A percentile compares a stretch with the other conserved stretches of the same genome.
phyloP scores from a whole-genome alignment of 169 alveolate genomes.

The Plasmodium knowlesi region DNA sequence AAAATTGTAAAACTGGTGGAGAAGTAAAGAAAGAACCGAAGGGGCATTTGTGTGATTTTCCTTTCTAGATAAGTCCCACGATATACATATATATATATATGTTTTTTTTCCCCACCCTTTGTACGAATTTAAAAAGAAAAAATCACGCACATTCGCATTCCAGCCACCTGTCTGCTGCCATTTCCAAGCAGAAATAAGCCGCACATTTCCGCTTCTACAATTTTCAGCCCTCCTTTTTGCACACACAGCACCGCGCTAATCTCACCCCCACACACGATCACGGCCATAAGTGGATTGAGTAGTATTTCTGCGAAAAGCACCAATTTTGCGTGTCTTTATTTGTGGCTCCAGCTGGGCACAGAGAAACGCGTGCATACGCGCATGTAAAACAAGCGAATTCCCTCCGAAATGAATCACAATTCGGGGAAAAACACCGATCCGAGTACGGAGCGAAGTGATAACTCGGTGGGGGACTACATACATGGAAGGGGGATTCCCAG shows the following conservation, averaged over 20 bases:
- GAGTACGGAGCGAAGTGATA: background rate
- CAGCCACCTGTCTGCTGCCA: background rate
- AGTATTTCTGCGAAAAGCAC: background rate
- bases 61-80: background rate
- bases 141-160: background rate
- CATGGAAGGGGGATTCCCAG: too few relatives aligned
- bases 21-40: background rate
- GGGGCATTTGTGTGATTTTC: background rate
- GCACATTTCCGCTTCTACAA: background rate
- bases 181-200: background rate
- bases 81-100: background rate
- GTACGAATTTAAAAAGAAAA: background rate
- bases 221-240: background rate
- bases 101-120: background rate
- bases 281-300: background rate
- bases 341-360: background rate
- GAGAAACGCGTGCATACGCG: background rate
- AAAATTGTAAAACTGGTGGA: slow-evolving; percentile 76
- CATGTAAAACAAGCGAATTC: background rate
- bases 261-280: background rate
- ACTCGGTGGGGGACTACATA: background rate
- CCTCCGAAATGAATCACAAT: slow-evolving; percentile 26
- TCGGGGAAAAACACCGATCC: slow-evolving; percentile 28
- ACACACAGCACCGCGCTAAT: background rate
- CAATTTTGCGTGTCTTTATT: background rate